Evolutionary conservation across 2,329 filamentous ascomycete species (phyloP).

Genomic region (Aaosphaeria pasadenensis): DNA sequence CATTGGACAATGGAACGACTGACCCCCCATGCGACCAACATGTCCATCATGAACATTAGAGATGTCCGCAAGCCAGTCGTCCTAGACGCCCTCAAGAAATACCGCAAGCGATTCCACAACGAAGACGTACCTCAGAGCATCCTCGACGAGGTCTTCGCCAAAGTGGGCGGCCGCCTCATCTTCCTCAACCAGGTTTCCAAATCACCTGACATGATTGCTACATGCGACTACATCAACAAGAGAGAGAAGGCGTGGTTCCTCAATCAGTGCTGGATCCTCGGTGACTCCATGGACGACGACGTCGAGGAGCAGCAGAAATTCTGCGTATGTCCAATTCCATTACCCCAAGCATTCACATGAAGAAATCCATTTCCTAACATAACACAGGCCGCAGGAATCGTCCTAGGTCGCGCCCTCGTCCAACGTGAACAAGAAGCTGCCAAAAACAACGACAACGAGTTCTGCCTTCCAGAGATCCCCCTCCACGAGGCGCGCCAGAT

Average conservation of each 20-base stretch:
- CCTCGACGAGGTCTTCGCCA: constrained; percentile 76
- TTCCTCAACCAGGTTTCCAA: constrained; percentile 87
- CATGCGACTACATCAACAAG: constrained; percentile 68
- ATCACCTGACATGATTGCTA: constrained; percentile 73
- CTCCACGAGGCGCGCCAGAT: constrained; percentile 56
- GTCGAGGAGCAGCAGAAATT: constrained; percentile 98
- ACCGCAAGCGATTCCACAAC: constrained; percentile 70
- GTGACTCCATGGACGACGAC: constrained; percentile 82
- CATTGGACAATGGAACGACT: constrained; percentile 97
- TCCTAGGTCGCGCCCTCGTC: constrained; percentile 83
- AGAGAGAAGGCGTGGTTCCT: constrained; percentile 75
- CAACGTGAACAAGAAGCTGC: constrained; percentile 68
- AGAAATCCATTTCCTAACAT: constrained; percentile 3
- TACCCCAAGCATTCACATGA: background rate
- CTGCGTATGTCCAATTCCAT: constrained; percentile 56
- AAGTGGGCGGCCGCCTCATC: constrained; percentile 83
- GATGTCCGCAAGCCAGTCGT: constrained; percentile 78
- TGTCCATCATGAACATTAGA: constrained; percentile 82
- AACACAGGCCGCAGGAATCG: constrained; percentile 78
- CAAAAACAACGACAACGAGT: constrained; percentile 44
- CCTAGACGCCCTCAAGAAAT: constrained; percentile 69
- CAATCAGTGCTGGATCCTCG: constrained; percentile 75
- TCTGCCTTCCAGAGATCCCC: constrained; percentile 70
- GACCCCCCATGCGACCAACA: constrained; percentile 85
- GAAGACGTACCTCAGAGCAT: constrained; percentile 56